Conservation (phyloP, 768 basidiomycete species). For the Kwoniella pini region DNA sequence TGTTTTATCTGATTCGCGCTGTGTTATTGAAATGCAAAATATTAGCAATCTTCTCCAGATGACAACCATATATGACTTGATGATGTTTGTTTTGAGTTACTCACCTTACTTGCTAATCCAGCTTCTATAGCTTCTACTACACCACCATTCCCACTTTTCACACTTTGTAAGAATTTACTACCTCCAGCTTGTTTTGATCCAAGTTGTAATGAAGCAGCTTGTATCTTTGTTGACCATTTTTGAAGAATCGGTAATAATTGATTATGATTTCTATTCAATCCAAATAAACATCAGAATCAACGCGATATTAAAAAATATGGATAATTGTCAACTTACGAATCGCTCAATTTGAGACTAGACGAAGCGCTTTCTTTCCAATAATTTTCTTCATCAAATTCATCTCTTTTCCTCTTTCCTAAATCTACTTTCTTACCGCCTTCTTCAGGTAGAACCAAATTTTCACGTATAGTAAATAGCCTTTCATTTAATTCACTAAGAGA, state of each 20-base stretch:
- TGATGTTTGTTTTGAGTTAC: too few relatives aligned
- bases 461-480: constrained; percentile 54
- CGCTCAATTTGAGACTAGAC: constrained; percentile 35
- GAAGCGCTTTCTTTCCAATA: constrained; percentile 41
- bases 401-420: constrained; percentile 36
- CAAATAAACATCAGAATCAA: constrained; percentile 8
- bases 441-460: constrained; percentile 33
- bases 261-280: constrained; percentile 62
- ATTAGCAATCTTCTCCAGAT: too few relatives aligned
- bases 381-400: constrained; percentile 22
- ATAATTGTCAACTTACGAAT: constrained; percentile 42
- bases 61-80: background rate
- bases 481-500: constrained; percentile 36
- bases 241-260: constrained; percentile 73
- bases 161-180: constrained; percentile 59
- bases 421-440: background rate
- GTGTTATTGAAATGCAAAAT: too few relatives aligned
- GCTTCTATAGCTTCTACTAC: constrained; percentile 78
- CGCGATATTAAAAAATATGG: background rate
- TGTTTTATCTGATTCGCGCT: constrained; percentile 31
- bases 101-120: constrained; percentile 57
- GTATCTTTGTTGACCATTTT: constrained; percentile 96
- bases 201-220: constrained; percentile 77
- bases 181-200: constrained; percentile 62
- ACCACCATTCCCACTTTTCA: constrained; percentile 43